Conservation (phyloP, 2,329 filamentous ascomycete genomes). For the Ceratocystis smalleyi region DNA sequence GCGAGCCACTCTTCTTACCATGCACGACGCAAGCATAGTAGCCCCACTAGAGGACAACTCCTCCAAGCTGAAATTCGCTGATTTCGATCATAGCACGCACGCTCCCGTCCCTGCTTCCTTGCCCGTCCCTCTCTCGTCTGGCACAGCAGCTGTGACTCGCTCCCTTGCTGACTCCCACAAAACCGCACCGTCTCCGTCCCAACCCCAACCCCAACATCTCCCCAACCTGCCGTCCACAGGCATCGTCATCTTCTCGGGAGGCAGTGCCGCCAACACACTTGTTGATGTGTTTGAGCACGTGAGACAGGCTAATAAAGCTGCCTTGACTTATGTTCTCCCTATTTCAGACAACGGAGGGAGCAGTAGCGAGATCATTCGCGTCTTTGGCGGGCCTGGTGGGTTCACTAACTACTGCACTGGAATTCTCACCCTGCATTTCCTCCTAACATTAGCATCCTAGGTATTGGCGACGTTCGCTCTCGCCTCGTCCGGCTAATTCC, state of each 20-base stretch:
- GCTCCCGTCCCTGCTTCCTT: not conserved
- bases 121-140: not conserved
- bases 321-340: slow-evolving; percentile 74
- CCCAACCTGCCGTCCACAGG: slow-evolving; percentile 26
- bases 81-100: not conserved
- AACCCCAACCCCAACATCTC: not conserved
- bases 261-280: slow-evolving; percentile 84
- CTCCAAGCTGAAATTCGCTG: not conserved
- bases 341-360: slow-evolving; percentile 94
- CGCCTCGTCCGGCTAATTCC: slow-evolving; percentile 85
- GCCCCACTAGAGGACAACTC: not conserved
- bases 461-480: slow-evolving; percentile 34
- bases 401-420: not conserved
- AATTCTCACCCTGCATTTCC: not conserved
- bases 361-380: slow-evolving; percentile 81
- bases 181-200: not conserved
- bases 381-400: slow-evolving; percentile 81
- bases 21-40: not conserved
- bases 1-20: not conserved
- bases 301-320: slow-evolving; percentile 47
- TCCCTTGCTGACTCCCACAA: not conserved
- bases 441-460: slow-evolving; percentile 29
- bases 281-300: slow-evolving; percentile 74
- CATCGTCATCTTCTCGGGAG: slow-evolving; percentile 79
- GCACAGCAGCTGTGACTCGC: not conserved